These are phyloP conservation scores for Saturnispora besseyi DNA, from an alignment of 805 yeast genomes.

Conservation along the genomic window DNA sequence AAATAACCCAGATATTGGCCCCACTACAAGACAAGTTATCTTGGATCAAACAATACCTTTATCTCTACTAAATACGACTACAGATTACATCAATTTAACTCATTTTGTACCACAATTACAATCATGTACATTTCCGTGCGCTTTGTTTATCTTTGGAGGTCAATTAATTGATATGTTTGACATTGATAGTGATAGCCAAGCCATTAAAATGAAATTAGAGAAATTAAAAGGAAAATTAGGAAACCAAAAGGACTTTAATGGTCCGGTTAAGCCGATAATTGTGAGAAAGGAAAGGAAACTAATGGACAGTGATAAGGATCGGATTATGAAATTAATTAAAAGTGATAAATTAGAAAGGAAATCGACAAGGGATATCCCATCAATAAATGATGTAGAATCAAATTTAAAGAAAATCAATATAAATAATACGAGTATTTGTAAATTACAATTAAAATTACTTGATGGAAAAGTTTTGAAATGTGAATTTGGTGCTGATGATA, in stretches of 20 bases:
- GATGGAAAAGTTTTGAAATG: slow-evolving; percentile 55
- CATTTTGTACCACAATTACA: slow-evolving; percentile 41
- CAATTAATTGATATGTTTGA: slow-evolving; percentile 2
- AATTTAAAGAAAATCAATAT: slow-evolving; percentile 10
- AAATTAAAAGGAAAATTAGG: neutral
- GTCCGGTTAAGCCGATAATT: neutral
- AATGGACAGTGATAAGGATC: neutral
- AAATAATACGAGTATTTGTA: slow-evolving; percentile 36
- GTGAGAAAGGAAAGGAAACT: neutral
- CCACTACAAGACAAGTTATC: neutral
- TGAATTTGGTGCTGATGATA: slow-evolving; percentile 37
- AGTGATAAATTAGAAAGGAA: slow-evolving; percentile 4
- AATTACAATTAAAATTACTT: slow-evolving; percentile 43
- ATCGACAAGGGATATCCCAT: neutral
- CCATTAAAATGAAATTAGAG: neutral
- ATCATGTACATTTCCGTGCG: slow-evolving; percentile 41
- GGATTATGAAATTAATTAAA: slow-evolving; percentile 1
- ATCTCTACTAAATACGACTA: slow-evolving; percentile 30
- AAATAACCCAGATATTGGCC: neutral
- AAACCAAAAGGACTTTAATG: neutral
- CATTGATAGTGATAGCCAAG: neutral
- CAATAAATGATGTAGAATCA: slow-evolving; percentile 3
- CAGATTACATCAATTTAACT: slow-evolving; percentile 39
- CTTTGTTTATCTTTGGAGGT: slow-evolving; percentile 45
- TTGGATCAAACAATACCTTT: neutral